These are phyloP conservation scores for Cyberlindnera meyerae DNA, from an alignment of 805 yeast species.

Conservation along the genomic window DNA sequence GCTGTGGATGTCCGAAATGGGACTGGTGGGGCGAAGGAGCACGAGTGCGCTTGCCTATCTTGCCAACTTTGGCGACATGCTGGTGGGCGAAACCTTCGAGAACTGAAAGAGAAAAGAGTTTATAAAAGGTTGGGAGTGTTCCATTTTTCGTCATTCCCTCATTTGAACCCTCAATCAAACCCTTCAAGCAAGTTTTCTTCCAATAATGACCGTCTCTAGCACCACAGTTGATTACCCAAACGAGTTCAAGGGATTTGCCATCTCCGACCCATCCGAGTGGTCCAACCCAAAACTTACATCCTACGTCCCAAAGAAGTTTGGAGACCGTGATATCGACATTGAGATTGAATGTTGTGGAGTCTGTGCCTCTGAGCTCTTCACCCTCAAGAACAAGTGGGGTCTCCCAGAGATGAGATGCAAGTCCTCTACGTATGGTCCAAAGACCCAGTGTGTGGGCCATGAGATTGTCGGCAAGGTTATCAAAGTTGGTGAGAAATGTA, in stretches of 20 bases:
- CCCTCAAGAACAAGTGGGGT: conserved; percentile 49
- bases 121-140: too few species aligned
- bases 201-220: conserved; percentile 7
- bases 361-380: conserved; percentile 61
- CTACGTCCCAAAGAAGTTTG: conserved; percentile 44
- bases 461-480: conserved; percentile 60
- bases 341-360: conserved; percentile 60
- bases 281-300: conserved; percentile 46
- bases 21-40: too few species aligned
- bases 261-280: conserved; percentile 47
- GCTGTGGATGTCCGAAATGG: too few species aligned
- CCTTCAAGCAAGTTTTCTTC: too few species aligned
- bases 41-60: too few species aligned
- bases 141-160: too few species aligned
- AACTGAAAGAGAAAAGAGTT: too few species aligned
- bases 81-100: too few species aligned
- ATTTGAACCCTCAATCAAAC: too few species aligned
- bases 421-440: conserved; percentile 27
- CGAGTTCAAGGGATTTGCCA: conserved; percentile 59
- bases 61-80: too few species aligned
- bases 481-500: conserved; percentile 54
- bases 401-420: conserved; percentile 20
- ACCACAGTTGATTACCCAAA: conserved; percentile 41
- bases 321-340: conserved; percentile 46
- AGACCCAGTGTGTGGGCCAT: conserved; percentile 58